These are phyloP conservation scores for Primulina eburnea DNA, from an alignment of 257 asterid species.

Conservation along the genomic window DNA sequence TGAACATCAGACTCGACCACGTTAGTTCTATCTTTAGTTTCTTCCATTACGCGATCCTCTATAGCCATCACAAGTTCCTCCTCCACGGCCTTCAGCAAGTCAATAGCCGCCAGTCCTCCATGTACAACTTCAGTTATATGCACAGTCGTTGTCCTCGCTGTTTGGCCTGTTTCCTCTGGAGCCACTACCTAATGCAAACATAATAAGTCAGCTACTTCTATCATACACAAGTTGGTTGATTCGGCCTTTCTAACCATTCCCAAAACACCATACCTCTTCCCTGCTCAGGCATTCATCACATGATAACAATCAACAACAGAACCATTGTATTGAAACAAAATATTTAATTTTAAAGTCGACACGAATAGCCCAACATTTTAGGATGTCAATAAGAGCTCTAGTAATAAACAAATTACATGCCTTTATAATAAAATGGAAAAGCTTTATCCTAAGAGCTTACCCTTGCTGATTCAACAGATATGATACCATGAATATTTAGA, in stretches of 20 bases:
- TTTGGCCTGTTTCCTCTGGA: background rate
- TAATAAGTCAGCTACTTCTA: no score
- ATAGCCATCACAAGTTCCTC: slow-evolving; percentile 15
- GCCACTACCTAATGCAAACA: background rate
- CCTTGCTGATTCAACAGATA: slow-evolving; percentile 69
- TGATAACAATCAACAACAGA: no score
- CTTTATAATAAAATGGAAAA: no score
- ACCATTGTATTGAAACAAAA: no score
- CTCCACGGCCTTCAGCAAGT: slow-evolving; percentile 7
- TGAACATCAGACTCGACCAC: slow-evolving; percentile 13
- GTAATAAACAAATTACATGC: background rate
- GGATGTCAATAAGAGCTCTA: background rate
- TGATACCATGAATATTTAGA: slow-evolving; percentile 77
- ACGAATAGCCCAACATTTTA: no score
- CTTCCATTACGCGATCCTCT: slow-evolving; percentile 18
- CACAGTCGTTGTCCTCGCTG: background rate
- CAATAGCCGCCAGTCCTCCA: background rate
- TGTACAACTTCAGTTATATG: slow-evolving; percentile 2
- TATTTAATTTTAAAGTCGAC: no score
- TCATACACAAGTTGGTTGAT: no score
- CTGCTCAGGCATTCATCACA: no score
- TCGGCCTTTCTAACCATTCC: no score
- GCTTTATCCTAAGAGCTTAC: slow-evolving; percentile 35
- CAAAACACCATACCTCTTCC: no score
- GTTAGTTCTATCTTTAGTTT: slow-evolving; percentile 12